Conservation (phyloP, 441 rosid species). For the Raphanus hybrid region DNA sequence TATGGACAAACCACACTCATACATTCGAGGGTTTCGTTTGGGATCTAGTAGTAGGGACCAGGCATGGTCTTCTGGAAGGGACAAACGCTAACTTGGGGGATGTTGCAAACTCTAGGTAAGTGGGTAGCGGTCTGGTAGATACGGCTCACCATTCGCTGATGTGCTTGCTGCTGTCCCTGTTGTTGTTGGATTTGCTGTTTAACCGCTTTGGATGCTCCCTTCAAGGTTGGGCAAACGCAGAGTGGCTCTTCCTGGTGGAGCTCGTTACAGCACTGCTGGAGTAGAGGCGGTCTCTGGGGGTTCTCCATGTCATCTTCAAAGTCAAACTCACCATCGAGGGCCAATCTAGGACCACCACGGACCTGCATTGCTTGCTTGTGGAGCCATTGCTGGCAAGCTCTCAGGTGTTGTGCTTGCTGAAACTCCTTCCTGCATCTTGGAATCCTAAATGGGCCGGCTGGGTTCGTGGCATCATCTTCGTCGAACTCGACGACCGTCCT, state of each 20-base stretch:
- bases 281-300: background rate
- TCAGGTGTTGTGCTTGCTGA: slow-evolving; percentile 22
- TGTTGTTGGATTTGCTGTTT: background rate
- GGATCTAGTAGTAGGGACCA: slow-evolving; percentile 6
- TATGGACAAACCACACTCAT: slow-evolving; percentile 12
- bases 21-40: background rate
- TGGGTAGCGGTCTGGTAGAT: slow-evolving; percentile 12
- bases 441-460: background rate
- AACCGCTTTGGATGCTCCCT: slow-evolving; percentile 21
- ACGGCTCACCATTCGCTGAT: background rate
- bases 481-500: slow-evolving; percentile 40
- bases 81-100: background rate
- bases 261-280: slow-evolving; percentile 34
- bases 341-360: background rate
- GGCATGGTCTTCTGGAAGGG: slow-evolving; percentile 1
- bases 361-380: background rate
- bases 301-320: slow-evolving; percentile 30
- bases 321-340: slow-evolving; percentile 28
- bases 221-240: slow-evolving; percentile 35
- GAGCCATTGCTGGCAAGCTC: slow-evolving; percentile 23
- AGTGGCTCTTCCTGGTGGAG: slow-evolving; percentile 15
- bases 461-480: slow-evolving; percentile 31
- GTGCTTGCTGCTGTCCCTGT: background rate
- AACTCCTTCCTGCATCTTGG: slow-evolving; percentile 30
- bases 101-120: slow-evolving; percentile 22